These are phyloP conservation scores for Wickerhamomyces strasburgensis DNA, from an alignment of 805 yeast species.

Conservation along the genomic window DNA sequence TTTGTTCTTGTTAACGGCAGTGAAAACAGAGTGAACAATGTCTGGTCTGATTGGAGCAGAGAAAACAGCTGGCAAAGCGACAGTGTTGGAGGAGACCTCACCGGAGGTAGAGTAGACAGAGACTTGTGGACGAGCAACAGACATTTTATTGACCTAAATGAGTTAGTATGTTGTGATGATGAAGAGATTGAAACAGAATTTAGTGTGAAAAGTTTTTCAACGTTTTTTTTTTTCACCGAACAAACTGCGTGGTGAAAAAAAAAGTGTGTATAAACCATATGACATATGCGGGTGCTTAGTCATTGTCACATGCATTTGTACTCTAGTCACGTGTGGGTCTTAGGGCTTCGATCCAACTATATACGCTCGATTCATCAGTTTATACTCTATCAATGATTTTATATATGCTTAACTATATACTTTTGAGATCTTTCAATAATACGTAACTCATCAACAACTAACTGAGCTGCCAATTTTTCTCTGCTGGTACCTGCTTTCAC, in stretches of 20 bases:
- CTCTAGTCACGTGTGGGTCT: too few species aligned
- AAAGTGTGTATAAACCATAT: neutral
- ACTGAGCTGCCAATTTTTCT: slow-evolving; percentile 15
- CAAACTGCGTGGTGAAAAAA: neutral
- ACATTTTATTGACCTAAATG: slow-evolving; percentile 30
- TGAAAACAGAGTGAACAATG: slow-evolving; percentile 97
- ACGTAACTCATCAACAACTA: slow-evolving; percentile 15
- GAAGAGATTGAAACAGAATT: neutral
- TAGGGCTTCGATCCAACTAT: too few species aligned
- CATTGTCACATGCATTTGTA: too few species aligned
- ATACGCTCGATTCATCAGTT: too few species aligned
- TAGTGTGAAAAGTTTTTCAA: neutral
- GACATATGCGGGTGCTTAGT: too few species aligned
- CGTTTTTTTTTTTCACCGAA: neutral
- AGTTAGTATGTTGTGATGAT: slow-evolving; percentile 15
- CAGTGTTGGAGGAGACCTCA: slow-evolving; percentile 74
- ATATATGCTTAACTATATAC: slow-evolving; percentile 11
- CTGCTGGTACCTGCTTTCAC: slow-evolving; percentile 13
- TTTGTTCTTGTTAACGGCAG: slow-evolving; percentile 99
- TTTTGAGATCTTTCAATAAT: slow-evolving; percentile 14
- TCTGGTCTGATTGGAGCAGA: slow-evolving; percentile 99
- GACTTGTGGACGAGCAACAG: slow-evolving; percentile 89
- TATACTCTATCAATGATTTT: too few species aligned
- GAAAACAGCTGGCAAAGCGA: slow-evolving; percentile 98
- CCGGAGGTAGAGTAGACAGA: slow-evolving; percentile 88